Conservation (phyloP, 495 filamentous ascomycete species). For the Elasticomyces elasticus region DNA sequence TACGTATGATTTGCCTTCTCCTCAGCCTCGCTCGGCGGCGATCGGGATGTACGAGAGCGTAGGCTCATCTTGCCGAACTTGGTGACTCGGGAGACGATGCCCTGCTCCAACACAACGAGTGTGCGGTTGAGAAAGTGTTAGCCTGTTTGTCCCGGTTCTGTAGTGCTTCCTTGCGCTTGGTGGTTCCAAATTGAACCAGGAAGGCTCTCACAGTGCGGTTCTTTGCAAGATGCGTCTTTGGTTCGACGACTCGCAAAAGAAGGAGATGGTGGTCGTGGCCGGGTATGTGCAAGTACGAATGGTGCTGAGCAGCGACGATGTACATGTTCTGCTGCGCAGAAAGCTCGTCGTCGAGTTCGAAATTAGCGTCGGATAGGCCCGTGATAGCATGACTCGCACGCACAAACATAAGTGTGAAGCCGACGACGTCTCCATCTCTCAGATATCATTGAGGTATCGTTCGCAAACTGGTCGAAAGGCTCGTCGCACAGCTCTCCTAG, state of each 20-base stretch:
- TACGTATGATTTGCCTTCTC: constrained; percentile 63
- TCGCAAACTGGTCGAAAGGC: no score
- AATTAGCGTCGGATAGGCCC: not conserved
- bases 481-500: no score
- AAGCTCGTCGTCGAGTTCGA: not conserved
- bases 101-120: constrained; percentile 4
- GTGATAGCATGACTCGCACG: not conserved
- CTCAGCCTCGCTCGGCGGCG: constrained; percentile 60
- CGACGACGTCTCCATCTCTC: no score
- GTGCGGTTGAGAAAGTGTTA: constrained; percentile 15
- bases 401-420: not conserved
- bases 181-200: constrained; percentile 21
- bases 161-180: not conserved
- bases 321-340: not conserved
- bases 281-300: not conserved
- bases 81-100: constrained; percentile 3
- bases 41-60: constrained; percentile 25
- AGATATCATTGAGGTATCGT: no score
- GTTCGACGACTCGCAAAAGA: not conserved
- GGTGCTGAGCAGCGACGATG: not conserved
- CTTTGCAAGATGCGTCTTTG: not conserved
- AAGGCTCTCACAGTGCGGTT: constrained; percentile 15
- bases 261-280: not conserved
- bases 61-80: constrained; percentile 33
- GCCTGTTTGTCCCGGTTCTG: constrained; percentile 9